Evolutionary conservation across 768 basidiomycete genomes (phyloP), one percentile per base, ranked within the genome.

Genomic region (Pleurotus cornucopiae): DNA sequence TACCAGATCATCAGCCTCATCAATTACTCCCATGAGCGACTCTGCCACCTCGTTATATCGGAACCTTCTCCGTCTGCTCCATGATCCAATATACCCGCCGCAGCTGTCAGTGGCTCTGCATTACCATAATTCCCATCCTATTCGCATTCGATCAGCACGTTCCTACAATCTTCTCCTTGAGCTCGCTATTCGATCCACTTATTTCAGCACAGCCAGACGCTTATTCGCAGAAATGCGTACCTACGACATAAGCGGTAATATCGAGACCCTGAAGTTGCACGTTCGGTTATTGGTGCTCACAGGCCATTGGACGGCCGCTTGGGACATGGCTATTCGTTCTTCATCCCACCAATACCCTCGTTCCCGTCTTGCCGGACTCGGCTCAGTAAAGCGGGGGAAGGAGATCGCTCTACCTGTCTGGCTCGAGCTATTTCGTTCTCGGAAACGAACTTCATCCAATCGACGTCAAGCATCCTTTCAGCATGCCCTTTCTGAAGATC

Each of bases 351-450:
- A 54, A 25, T 56, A 38, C 37, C 9, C 26, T 40, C 40, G 56
- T 11, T 53, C 51, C 12, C 34, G 51, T 7, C 38, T 53, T 21
- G 39, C 51, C n/a, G 41, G 51, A 34, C 55, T 44, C 23, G 54
- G 47, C 20, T 56, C 54, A 48, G 16, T 39, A 14, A 26, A 57
- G 18, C 34, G 48, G 38, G 34, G 54, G 46, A 21, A 38, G 44
- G 23, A 59, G 43, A 12, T 46, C 58, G n/a, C 44, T 43, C 13
- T 55, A 62, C 12, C 68, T 76, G 30, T 80, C 78, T 23, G 70
- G 82, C 23, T 64, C 69, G 3, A 66, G 89, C 49, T 88, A 85
- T 86, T 57, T 82, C 44, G 86, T 89, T 59, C 80, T 89, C 60
- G 79, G 82, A 60, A 73, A 75, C 46, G 71, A 73, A 14, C 62